Base-by-base conservation (phyloP, 2,329 filamentous ascomycete genomes). In the Phialophora macrospora region DNA sequence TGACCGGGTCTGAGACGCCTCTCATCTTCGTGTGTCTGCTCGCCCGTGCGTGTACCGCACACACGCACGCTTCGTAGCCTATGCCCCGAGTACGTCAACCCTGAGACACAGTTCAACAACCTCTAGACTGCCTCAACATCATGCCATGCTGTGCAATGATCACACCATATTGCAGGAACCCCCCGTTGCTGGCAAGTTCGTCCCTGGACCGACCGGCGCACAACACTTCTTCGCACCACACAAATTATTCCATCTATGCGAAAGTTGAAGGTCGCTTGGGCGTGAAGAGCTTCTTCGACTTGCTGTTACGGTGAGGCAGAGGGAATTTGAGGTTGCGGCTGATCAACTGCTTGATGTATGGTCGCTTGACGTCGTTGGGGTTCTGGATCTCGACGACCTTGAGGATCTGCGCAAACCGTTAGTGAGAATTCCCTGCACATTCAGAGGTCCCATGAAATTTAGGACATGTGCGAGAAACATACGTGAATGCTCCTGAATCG, bases 311-410 rank as follows among this genome's bases (percentile, higher is more conserved):
- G 88, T 99, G 95, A 80, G 95, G 95, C 75, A 99, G 92, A 81
- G 95, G 95, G 92, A 99, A 99, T 84, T 90, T 92, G 83, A 99
- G 91, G 83, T 88, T 81, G 90, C 98, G 98, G 83, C 87, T 84
- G 80, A 96, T 84, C 82, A 99, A 92, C 86, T 99, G 95, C 88
- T 93, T 96, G 87, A 99, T 96, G 90, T 99, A 99, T 74, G 95
- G 94, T 82, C 95, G 92, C 87, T 94, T 95, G 86, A 99, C 85
- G 80, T 95, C 92, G 75, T 93, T 92, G 78, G 83, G 86, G 89
- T 97, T 97, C 87, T 96, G 90, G 79, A 99, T 82, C 86, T 99
- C 95, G 78, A 97, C 90, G 77, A 99, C 94, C 84, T 96, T 96
- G 82, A 99, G 92, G 82, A 99, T 94, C 94, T 98, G 75, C 69